phyloP scores from a whole-genome alignment of 352 stramenopile genomes.

The Phytopythium ostracodes region DNA sequence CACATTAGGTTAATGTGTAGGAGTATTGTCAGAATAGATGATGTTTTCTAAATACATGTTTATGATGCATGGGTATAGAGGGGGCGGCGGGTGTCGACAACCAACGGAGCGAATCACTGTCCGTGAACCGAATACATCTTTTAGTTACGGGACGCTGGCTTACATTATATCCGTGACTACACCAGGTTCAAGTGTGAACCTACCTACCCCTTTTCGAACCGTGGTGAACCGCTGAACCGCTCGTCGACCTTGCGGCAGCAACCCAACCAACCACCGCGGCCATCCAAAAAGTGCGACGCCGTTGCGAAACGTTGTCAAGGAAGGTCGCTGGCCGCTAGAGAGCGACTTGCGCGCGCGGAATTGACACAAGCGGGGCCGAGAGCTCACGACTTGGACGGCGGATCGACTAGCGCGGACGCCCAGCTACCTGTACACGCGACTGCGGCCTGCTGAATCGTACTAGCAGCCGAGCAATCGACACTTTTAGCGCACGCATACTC shows the following conservation, averaged over 20 bases:
- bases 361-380: neutral
- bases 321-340: neutral
- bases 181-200: neutral
- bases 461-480: neutral
- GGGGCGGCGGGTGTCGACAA: no score
- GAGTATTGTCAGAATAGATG: no score
- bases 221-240: neutral
- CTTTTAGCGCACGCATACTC: constrained; percentile 1
- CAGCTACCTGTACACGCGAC: neutral
- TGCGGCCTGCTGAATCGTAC: neutral
- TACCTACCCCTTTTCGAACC: neutral
- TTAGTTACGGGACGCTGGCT: constrained; percentile 1
- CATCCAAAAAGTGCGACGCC: neutral
- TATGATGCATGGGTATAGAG: no score
- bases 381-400: neutral
- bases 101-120: no score
- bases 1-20: no score
- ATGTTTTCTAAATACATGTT: no score
- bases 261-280: neutral
- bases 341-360: constrained; percentile 2
- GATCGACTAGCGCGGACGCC: neutral
- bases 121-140: no score
- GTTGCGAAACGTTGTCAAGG: neutral
- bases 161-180: neutral
- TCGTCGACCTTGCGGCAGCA: no score